A percentile compares a stretch with the other conserved stretches of the same genome.
These are phyloP conservation scores for Camelina hispida DNA, from an alignment of 345 rosid genomes.

Conservation along the genomic window DNA sequence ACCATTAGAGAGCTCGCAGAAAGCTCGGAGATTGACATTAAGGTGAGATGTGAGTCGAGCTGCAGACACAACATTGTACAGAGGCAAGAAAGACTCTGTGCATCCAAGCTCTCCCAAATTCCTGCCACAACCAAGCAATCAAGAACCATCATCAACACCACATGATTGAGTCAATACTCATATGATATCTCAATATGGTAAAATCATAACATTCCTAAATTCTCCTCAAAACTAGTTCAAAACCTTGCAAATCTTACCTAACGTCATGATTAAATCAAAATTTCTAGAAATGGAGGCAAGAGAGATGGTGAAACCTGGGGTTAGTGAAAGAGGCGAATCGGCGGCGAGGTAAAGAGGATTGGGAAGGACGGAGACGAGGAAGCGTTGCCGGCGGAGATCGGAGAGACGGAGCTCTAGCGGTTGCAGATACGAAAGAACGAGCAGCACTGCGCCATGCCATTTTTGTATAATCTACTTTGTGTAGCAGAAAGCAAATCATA, in stretches of 20 bases:
- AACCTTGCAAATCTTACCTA: not conserved
- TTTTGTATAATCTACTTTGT: not conserved
- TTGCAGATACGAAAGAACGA: constrained; percentile 54
- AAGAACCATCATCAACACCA: not conserved
- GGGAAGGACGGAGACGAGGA: constrained; percentile 72
- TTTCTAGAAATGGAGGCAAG: not conserved
- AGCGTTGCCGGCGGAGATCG: constrained; percentile 59
- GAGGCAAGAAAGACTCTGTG: constrained; percentile 71
- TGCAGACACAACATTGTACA: constrained; percentile 50
- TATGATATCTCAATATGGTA: constrained; percentile 7
- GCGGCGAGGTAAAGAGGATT: constrained; percentile 61
- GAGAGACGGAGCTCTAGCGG: constrained; percentile 66
- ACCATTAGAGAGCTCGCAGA: constrained; percentile 96
- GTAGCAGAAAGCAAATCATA: constrained; percentile 9
- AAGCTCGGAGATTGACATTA: constrained; percentile 73
- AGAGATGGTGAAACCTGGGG: constrained; percentile 59
- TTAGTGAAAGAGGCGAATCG: constrained; percentile 67
- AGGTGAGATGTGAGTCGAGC: constrained; percentile 69
- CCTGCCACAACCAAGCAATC: constrained; percentile 47
- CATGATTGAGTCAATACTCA: not conserved
- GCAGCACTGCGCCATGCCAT: constrained; percentile 58
- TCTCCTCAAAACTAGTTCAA: not conserved
- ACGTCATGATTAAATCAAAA: not conserved
- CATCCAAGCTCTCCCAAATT: constrained; percentile 86
- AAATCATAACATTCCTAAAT: not conserved